These are phyloP conservation scores for Fusarium zealandicum DNA, from an alignment of 2,329 filamentous ascomycete species.

Conservation along the genomic window DNA sequence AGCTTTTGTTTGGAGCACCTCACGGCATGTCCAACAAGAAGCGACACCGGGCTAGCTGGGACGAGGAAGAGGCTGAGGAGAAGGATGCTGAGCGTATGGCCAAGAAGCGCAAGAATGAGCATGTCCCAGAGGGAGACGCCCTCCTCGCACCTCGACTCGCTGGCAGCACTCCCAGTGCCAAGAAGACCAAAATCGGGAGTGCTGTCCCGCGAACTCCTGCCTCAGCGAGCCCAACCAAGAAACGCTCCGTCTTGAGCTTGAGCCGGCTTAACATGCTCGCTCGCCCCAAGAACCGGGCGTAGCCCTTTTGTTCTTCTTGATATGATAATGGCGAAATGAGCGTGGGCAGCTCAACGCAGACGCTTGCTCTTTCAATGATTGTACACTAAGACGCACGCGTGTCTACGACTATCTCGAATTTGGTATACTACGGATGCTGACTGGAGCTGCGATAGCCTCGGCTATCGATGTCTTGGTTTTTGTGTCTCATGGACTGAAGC, in stretches of 20 bases:
- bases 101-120: constrained; percentile 65
- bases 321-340: neutral
- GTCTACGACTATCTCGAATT: constrained; percentile 7
- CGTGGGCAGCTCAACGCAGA: neutral
- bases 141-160: constrained; percentile 58
- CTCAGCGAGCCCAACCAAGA: constrained; percentile 58
- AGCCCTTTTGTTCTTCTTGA: constrained; percentile 18
- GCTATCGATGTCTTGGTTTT: constrained; percentile 4
- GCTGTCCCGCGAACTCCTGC: constrained; percentile 35
- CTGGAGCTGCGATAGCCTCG: constrained; percentile 1
- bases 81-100: constrained; percentile 57
- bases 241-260: constrained; percentile 60
- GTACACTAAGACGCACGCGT: constrained; percentile 33
- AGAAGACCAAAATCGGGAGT: constrained; percentile 46
- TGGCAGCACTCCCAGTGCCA: constrained; percentile 46
- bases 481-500: neutral
- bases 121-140: constrained; percentile 59
- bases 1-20: constrained; percentile 56
- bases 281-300: constrained; percentile 64
- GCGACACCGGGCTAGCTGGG: constrained; percentile 63
- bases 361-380: constrained; percentile 17
- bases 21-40: constrained; percentile 73
- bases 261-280: constrained; percentile 69
- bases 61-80: constrained; percentile 62
- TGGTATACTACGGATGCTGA: neutral